Base-by-base conservation (phyloP, 495 filamentous ascomycete genomes). In the Aspergillus sclerotiicarbonarius region DNA sequence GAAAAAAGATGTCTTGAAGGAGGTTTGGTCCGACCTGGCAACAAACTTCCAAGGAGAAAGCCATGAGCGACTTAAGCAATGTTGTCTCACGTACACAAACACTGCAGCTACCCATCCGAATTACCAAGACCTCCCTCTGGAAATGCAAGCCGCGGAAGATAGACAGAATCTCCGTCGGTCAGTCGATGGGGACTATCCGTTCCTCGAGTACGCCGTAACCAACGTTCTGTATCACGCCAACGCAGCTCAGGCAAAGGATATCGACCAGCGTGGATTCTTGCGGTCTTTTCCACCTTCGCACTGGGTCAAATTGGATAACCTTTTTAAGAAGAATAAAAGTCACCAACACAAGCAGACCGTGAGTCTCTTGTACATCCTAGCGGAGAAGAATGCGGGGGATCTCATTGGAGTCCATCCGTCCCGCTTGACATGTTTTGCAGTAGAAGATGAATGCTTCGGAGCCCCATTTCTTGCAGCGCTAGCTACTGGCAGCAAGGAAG, bases 221-320 rank as follows among this genome's bases (percentile, higher is more conserved):
- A 55, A 77, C 65, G 60, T 81, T 5, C 62, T 83, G 6, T 61
- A 69, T 32, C 80, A 83, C 65, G 68, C 79, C 16, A 62, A 81
- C 25, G 51, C 47, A 15, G 78, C 78, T 18, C 62, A 53, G 19
- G 29, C 37, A 0, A 44, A 62, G 53, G 59, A 45, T 9, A 51
- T 77, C 19, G 41, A 62, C 4, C 81, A 83, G 63, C 21, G 47
- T 0, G 54, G 35, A 0, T 81, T 81, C 45, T 30, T 83, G 1
- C 19, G 62, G n/a, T n/a, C 13, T 15, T 77, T 81, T 54, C 56
- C 58, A 19, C 45, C 69, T 47, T 10, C 8, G 21, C 29, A 33
- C 0, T 83, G 79, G 80, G 71, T 75, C 33, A 6, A 47, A 0
- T 29, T 70, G n/a, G 58, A 71, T 45, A 80, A 82, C 63, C 1